Evolutionary conservation across 768 basidiomycete species (phyloP).

Genomic region (Pluteus cervinus): DNA sequence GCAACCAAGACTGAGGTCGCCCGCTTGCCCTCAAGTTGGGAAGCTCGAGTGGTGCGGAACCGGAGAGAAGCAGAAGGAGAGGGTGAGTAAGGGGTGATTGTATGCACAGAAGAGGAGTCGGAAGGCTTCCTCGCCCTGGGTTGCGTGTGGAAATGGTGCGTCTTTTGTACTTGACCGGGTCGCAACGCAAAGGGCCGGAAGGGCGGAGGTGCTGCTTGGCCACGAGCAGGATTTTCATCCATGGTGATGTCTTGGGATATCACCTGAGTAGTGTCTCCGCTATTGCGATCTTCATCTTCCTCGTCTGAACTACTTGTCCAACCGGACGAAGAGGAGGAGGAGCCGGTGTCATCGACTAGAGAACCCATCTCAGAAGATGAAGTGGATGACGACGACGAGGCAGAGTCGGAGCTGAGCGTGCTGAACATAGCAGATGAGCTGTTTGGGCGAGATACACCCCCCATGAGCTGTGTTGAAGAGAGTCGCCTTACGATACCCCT

Average conservation of each 20-base stretch:
- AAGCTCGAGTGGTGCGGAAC: slow-evolving; percentile 5
- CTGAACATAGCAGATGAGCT: slow-evolving; percentile 35
- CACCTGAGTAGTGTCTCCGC: slow-evolving; percentile 25
- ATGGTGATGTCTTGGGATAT: slow-evolving; percentile 16
- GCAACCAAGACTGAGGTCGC: slow-evolving; percentile 1
- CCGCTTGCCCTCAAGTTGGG: slow-evolving; percentile 7
- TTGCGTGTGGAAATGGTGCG: slow-evolving; percentile 20
- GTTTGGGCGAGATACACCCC: slow-evolving; percentile 17
- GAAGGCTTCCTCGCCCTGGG: slow-evolving; percentile 36
- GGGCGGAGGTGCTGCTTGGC: slow-evolving; percentile 13
- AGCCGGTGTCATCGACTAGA: slow-evolving; percentile 57
- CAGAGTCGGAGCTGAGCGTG: slow-evolving; percentile 34
- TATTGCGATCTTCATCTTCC: slow-evolving; percentile 35
- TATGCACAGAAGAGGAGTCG: slow-evolving; percentile 46
- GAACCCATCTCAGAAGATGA: slow-evolving; percentile 52
- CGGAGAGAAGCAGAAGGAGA: slow-evolving; percentile 5
- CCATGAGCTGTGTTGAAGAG: slow-evolving; percentile 38
- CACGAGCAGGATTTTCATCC: slow-evolving; percentile 17
- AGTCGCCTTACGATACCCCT: slow-evolving; percentile 55
- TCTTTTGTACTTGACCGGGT: slow-evolving; percentile 38
- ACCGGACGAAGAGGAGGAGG: slow-evolving; percentile 50
- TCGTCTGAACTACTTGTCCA: slow-evolving; percentile 50
- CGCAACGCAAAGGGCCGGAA: slow-evolving; percentile 12
- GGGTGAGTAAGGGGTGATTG: slow-evolving; percentile 30
- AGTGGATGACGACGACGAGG: slow-evolving; percentile 31